Percentiles rank a stretch among this genome's conserved stretches.
phyloP scores from a whole-genome alignment of 495 filamentous ascomycete genomes.

The Lasiosphaeria hispida region DNA sequence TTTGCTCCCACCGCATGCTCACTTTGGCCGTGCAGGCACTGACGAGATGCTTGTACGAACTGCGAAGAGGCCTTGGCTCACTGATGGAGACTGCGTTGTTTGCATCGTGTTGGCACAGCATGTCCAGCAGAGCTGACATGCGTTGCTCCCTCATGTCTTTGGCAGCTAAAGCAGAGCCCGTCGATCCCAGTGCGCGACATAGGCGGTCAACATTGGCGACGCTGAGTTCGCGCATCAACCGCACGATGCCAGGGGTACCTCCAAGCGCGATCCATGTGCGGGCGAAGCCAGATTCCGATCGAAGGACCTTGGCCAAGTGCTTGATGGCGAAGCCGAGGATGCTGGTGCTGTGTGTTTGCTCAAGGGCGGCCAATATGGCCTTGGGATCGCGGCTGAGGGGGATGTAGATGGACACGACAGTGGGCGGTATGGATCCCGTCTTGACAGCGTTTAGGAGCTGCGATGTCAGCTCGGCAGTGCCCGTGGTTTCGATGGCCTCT shows the following conservation, averaged over 20 bases:
- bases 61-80: conserved; percentile 19
- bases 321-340: conserved; percentile 18
- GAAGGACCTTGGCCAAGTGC: conserved; percentile 4
- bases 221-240: conserved; percentile 23
- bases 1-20: conserved; percentile 3
- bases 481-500: background rate
- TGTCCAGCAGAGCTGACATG: conserved; percentile 16
- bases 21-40: conserved; percentile 17
- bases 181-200: conserved; percentile 19
- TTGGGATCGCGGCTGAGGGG: conserved; percentile 4
- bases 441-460: conserved; percentile 8
- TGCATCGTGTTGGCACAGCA: conserved; percentile 7
- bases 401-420: conserved; percentile 18
- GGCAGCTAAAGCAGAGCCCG: background rate
- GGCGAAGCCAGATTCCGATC: conserved; percentile 5
- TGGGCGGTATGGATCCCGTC: conserved; percentile 16
- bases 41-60: conserved; percentile 19
- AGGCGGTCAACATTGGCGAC: conserved; percentile 22
- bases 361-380: conserved; percentile 14
- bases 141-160: conserved; percentile 4
- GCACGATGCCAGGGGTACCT: conserved; percentile 14
- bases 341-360: conserved; percentile 17
- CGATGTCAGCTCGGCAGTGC: background rate
- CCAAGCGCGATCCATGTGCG: conserved; percentile 22
- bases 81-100: background rate